Evolutionary conservation across 1,284 basidiomycete species (phyloP), one percentile per base, ranked within the genome.

Genomic region (Chalciporus sp.): DNA sequence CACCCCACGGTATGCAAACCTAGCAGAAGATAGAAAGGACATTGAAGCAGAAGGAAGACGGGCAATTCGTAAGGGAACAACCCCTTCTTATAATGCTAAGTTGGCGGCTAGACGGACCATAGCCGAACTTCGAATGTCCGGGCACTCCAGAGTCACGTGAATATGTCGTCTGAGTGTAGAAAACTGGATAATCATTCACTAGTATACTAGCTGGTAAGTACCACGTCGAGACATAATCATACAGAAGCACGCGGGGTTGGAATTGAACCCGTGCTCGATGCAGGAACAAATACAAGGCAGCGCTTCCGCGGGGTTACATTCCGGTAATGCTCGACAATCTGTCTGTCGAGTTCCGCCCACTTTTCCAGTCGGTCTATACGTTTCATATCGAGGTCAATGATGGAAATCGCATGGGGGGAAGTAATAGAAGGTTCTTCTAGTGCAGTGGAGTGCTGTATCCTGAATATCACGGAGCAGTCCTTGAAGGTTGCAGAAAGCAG

Each of bases 401-500:
- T 74, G 29, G 83, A 86, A 39, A 90, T 78, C 17, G 72, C 72
- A 10, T 66, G 66, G n/a, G 68, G 61, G 7, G 23, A 42, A 17
- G 53, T 58, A 10, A 51, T 48, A 14, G 55, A 52, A 1, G 44
- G 4, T 40, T 49, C 19, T 19, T 44, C 51, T 45, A 40, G 44
- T 7, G 55, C 26, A 17, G 52, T 52, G 4, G 65, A 48, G 12
- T 57, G 53, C 58, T 70, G 70, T 26, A 85, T 63, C 52, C 77
- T 82, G 39, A 95, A 65, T 58, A 98, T 90, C 53, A 98, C 70
- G 2, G 94, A 96, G 71, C 95, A 98, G 70, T 98, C 95, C 71
- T 98, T 98, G 81, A 98, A 94, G 11, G 90, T 91, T n/a, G 92
- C 91, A 9, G 92, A 92, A 44, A 98, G 84, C 31, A 93, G 75